These are phyloP conservation scores for Sugiyamaella qingdaonensis DNA, from an alignment of 805 yeast species.

Conservation along the genomic window DNA sequence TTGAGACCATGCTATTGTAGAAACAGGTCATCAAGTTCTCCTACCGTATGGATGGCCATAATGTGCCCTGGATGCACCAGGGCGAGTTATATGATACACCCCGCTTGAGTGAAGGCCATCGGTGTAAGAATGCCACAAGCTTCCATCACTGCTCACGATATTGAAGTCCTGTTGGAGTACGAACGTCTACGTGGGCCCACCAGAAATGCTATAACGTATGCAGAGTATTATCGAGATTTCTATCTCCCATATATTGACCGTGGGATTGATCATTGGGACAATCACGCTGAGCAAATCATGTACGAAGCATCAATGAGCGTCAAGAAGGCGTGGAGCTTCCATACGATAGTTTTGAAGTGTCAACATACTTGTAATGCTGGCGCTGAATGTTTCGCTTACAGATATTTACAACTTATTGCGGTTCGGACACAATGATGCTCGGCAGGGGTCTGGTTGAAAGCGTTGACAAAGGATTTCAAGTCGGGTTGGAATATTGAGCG, in stretches of 20 bases:
- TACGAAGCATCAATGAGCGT: not conserved
- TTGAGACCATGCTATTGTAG: conserved; percentile 26
- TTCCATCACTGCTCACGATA: conserved; percentile 34
- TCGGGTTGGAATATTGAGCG: conserved; percentile 32
- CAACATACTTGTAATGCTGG: conserved; percentile 8
- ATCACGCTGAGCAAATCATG: conserved; percentile 2
- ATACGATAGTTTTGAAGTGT: too few relatives aligned
- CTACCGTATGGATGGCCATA: conserved; percentile 15
- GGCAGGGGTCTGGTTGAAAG: too few relatives aligned
- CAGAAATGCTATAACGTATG: conserved; percentile 22
- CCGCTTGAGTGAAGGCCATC: conserved; percentile 15
- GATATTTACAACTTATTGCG: conserved; percentile 10
- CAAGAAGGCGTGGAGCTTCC: not conserved
- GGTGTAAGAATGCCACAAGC: conserved; percentile 31
- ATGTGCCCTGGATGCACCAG: conserved; percentile 25
- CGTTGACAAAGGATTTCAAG: not conserved
- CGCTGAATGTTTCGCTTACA: conserved; percentile 10
- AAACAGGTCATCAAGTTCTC: conserved; percentile 15
- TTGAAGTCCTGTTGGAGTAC: conserved; percentile 33
- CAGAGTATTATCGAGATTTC: conserved; percentile 33
- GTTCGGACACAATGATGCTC: conserved; percentile 4
- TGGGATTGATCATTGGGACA: conserved; percentile 29
- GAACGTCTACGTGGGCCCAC: conserved; percentile 25
- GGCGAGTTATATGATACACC: conserved; percentile 23
- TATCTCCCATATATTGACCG: conserved; percentile 28